Conservation (phyloP, 176 grass and related monocot genomes). For the Carex scoparia region DNA sequence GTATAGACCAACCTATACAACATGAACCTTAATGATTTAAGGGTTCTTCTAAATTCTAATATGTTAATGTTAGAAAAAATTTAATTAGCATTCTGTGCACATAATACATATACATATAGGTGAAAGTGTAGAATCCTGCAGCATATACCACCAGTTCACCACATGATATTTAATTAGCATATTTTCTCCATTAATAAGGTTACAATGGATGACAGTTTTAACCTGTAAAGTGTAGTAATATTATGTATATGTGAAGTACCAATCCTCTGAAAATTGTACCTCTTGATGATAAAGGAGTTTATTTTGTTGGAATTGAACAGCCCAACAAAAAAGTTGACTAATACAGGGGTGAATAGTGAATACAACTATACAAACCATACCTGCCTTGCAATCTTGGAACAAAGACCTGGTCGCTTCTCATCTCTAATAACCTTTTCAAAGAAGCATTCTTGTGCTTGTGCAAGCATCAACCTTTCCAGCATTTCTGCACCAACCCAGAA, state of each 20-base stretch:
- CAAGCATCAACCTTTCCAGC: slow-evolving; percentile 97
- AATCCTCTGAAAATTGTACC: too few relatives aligned
- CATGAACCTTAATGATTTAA: not conserved
- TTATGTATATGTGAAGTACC: too few relatives aligned
- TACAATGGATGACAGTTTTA: too few relatives aligned
- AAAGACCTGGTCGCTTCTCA: slow-evolving; percentile 68
- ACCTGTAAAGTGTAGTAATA: too few relatives aligned
- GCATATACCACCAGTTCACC: too few relatives aligned
- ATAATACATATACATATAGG: not conserved
- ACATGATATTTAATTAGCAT: too few relatives aligned
- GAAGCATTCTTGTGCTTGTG: slow-evolving; percentile 98
- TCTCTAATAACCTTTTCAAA: slow-evolving; percentile 92
- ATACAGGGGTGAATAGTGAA: too few relatives aligned
- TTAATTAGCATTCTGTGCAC: not conserved
- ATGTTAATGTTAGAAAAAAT: not conserved
- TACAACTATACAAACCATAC: slow-evolving; percentile 31
- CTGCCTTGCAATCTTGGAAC: slow-evolving; percentile 95
- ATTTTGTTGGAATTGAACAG: too few relatives aligned
- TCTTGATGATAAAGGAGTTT: too few relatives aligned
- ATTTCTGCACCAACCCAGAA: slow-evolving; percentile 28
- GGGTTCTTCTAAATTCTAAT: not conserved
- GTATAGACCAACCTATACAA: slow-evolving; percentile 77
- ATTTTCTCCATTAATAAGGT: too few relatives aligned
- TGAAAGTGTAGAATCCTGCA: not conserved
- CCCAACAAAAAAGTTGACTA: too few relatives aligned